Percentiles rank a stretch among this genome's conserved stretches.
These are phyloP conservation scores for Chaetoscypha palmicola DNA, from an alignment of 2,329 filamentous ascomycete species.

Conservation along the genomic window DNA sequence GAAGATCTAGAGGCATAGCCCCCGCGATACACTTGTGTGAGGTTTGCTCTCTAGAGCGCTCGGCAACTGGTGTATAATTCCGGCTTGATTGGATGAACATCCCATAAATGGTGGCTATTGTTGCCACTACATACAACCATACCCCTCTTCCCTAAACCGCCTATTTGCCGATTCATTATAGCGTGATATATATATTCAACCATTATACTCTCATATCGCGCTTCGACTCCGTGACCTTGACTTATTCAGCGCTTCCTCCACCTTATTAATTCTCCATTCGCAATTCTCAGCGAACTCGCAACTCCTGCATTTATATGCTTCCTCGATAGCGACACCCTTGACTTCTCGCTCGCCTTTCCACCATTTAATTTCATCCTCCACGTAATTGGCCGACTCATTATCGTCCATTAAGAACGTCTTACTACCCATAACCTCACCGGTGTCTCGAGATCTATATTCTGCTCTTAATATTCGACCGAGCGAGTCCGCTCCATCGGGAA, in stretches of 20 bases:
- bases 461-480: conserved; percentile 51
- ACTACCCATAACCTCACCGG: conserved; percentile 47
- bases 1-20: no score
- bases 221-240: conserved; percentile 15
- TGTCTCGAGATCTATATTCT: conserved; percentile 43
- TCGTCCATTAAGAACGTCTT: conserved; percentile 62
- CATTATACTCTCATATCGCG: not conserved
- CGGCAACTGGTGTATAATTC: no score
- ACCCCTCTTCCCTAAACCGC: no score
- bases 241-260: conserved; percentile 45
- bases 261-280: conserved; percentile 66
- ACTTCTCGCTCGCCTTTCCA: conserved; percentile 73
- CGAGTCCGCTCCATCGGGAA: conserved; percentile 44
- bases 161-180: no score
- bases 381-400: conserved; percentile 54
- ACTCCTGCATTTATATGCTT: conserved; percentile 78
- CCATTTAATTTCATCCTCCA: conserved; percentile 70
- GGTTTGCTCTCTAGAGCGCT: no score
- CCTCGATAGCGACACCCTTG: conserved; percentile 70
- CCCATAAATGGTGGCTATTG: no score
- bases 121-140: no score
- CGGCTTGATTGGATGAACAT: no score
- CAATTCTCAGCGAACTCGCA: conserved; percentile 81
- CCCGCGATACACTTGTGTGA: no score
- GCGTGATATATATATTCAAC: no score